Evolutionary conservation across 192 early-diverging fungal species (phyloP).

Genomic region (Chytriomyces sp.): DNA sequence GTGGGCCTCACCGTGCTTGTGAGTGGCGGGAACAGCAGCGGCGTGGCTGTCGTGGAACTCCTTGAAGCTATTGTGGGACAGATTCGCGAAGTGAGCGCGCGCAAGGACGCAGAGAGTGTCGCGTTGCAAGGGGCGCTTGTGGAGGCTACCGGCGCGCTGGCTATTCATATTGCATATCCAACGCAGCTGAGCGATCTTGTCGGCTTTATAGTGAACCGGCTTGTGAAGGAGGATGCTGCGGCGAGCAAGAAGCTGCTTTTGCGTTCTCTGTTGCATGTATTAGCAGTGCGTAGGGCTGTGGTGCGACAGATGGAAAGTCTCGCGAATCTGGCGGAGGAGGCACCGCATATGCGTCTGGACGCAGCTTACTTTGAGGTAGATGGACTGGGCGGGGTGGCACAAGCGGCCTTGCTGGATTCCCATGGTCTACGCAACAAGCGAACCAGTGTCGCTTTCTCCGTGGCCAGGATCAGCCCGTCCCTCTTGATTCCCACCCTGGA

Average conservation of each 20-base stretch:
- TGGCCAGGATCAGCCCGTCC: neutral
- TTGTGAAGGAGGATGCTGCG: neutral
- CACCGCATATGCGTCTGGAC: no score
- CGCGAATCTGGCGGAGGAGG: neutral
- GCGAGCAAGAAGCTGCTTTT: slow-evolving; percentile 1
- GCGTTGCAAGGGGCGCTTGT: slow-evolving; percentile 22
- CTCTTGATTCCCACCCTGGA: slow-evolving; percentile 21
- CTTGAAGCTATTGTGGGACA: slow-evolving; percentile 34
- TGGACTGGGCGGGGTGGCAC: no score
- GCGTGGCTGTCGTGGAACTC: slow-evolving; percentile 37
- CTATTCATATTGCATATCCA: slow-evolving; percentile 33
- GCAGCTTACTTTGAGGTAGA: neutral
- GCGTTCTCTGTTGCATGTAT: neutral
- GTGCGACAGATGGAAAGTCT: neutral
- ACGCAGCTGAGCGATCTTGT: slow-evolving; percentile 43
- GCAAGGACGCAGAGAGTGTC: no score
- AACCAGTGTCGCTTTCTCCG: neutral
- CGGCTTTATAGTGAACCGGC: slow-evolving; percentile 35
- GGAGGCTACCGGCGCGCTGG: slow-evolving; percentile 28
- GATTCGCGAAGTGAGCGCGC: slow-evolving; percentile 5
- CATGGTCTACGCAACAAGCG: no score
- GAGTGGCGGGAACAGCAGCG: slow-evolving; percentile 12
- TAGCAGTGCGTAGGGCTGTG: slow-evolving; percentile 4
- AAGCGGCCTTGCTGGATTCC: no score
- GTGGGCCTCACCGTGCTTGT: slow-evolving; percentile 11